Evolutionary conservation across 1,284 basidiomycete genomes (phyloP), one percentile per base, ranked within the genome.

Genomic region (Microbotryum saponariae): DNA sequence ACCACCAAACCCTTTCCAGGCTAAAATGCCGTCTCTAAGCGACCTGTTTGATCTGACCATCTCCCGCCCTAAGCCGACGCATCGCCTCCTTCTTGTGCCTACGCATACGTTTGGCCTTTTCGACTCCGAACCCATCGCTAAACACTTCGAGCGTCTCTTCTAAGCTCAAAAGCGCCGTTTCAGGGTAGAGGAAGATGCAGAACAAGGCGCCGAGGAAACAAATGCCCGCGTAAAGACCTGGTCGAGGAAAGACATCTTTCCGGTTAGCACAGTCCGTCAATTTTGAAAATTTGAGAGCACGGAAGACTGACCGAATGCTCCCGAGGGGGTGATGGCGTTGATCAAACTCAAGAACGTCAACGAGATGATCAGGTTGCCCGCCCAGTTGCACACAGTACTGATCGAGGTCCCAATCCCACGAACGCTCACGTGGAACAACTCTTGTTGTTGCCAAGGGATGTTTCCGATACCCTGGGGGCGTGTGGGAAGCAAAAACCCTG

Each of bases 301-400:
- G 10, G 21, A 5, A 54, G 31, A 21, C 83, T 0, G 85, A 5
- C 84, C 85, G 70, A 89, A 89, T 10, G 87, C 85, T 10, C 87
- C 86, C 0, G 87, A 79, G 0, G 89, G 86, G 0, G 86, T 88
- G 72, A 88, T 88, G 29, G 76, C 74, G 49, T 82, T 79, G 83
- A 90, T 89, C 59, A 91, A 81, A 4, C 83, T 86, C 63, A 90
- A 82, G 77, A 70, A 79, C 6, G 79, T 91, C 21, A 86, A 83
- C 2, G 83, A 83, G 70, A 91, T 87, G 70, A 90, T 78, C 44
- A 91, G 79, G 75, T 91, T 91, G 21, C 80, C 62, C n/a, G 75
- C 81, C 88, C 88, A 90, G 76, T 89, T 89, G 37, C 82, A 85
- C 4, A 87, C 84, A 0, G 88, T 90, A n/a, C 84, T 80, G 63